Evolutionary conservation across 306 rosid species (phyloP), one percentile per base, ranked within the genome.

Genomic region (Cucurbita maxima): DNA sequence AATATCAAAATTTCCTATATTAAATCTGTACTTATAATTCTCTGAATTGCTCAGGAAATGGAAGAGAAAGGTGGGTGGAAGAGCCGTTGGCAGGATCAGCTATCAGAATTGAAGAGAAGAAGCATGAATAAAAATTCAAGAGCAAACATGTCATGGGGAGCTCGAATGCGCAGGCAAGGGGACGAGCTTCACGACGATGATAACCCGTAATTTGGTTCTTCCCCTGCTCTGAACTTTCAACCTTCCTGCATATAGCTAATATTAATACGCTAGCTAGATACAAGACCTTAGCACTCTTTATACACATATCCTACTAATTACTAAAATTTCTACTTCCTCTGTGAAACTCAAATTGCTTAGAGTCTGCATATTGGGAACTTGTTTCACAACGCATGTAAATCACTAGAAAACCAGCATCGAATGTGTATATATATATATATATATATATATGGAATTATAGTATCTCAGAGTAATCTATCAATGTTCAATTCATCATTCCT

Each of bases 131-230:
- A 76, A 72, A 86, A 84, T 72, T 81, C 38, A 1, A 63, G 71
- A 40, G 82, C 72, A 60, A 77, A 77, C 55, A 73, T 76, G 88
- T 89, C 96, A 13, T 92, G 97, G 97, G 97, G 89, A 30, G 90
- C 95, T 52, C 82, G 86, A 73, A 81, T 89, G 88, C 97, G 97
- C 53, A 80, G 81, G 20, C 85, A 82, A 80, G 86, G 54, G 53
- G 71, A 64, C 52, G n/a, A 41, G 52, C 22, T 36, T 60, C 3
- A 16, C 5, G 7, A 61, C 7, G 64, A 58, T 2, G 18, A 5
- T 14, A n/a, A 54, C 58, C 7, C 11, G 6, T 66, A 43, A 66
- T 41, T 43, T 12, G 36, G 72, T 41, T 19, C 20, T 44, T 66
- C n/a, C 54, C 54, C 18, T 18, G 54, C 53, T 44, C 54, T n/a